These are phyloP conservation scores for Chrysoporthe puriensis DNA, from an alignment of 2,329 filamentous ascomycete species.

Conservation along the genomic window DNA sequence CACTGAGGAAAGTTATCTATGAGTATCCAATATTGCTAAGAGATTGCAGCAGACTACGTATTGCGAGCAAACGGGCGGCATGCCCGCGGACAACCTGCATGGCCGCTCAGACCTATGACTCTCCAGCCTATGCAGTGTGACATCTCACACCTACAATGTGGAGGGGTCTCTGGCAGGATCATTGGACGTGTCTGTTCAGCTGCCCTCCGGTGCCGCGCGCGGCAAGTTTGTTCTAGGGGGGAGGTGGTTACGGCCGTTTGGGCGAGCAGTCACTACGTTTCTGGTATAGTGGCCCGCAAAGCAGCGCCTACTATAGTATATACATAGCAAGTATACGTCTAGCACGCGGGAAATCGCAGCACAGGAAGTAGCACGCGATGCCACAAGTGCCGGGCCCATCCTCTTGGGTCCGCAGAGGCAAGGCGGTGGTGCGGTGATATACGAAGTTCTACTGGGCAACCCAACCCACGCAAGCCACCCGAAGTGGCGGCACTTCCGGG, in stretches of 20 bases:
- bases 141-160: no score
- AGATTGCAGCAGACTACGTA: no score
- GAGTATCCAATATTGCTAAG: no score
- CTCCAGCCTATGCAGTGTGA: no score
- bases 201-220: not conserved
- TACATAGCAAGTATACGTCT: no score
- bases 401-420: not conserved
- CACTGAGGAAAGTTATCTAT: no score
- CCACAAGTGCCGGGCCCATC: not conserved
- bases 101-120: no score
- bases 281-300: not conserved
- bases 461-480: not conserved
- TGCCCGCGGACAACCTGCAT: no score
- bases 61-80: no score
- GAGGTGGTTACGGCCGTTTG: constrained; percentile 23
- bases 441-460: not conserved
- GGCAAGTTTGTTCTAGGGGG: not conserved
- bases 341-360: constrained; percentile 15
- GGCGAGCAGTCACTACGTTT: constrained; percentile 5
- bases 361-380: constrained; percentile 19
- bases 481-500: no score
- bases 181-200: not conserved
- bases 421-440: not conserved
- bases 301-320: constrained; percentile 1
- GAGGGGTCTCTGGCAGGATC: no score